A percentile compares a stretch with the other conserved stretches of the same genome.
phyloP scores from a whole-genome alignment of 306 rosid genomes.

The Cucurbita argyrosperma region DNA sequence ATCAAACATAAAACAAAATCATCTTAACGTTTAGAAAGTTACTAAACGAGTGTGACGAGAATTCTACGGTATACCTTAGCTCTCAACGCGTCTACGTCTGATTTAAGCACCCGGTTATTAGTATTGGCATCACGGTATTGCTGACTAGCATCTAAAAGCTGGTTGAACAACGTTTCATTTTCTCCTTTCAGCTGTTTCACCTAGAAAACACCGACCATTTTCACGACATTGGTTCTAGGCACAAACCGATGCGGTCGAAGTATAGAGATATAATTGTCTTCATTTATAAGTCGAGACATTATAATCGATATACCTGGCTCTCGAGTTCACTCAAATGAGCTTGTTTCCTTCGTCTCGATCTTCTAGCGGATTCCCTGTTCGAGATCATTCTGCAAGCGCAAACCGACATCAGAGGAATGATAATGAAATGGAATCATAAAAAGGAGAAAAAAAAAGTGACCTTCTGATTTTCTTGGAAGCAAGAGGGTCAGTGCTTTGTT shows the following conservation, averaged over 20 bases:
- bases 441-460: constrained; percentile 7
- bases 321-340: constrained; percentile 57
- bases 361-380: constrained; percentile 70
- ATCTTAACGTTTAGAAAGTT: not conserved
- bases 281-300: not conserved
- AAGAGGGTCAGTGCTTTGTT: constrained; percentile 40
- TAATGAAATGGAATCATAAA: not conserved
- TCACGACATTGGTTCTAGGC: too few relatives aligned
- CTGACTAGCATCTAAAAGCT: constrained; percentile 43
- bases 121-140: constrained; percentile 67
- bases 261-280: too few relatives aligned
- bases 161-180: constrained; percentile 42
- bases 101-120: constrained; percentile 60
- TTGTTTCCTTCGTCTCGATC: constrained; percentile 79
- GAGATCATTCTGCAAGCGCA: constrained; percentile 51
- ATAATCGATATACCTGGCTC: constrained; percentile 30
- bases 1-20: not conserved
- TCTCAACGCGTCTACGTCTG: constrained; percentile 83
- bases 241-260: too few relatives aligned
- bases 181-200: constrained; percentile 51
- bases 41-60: too few relatives aligned
- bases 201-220: constrained; percentile 17
- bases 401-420: not conserved
- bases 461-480: constrained; percentile 52
- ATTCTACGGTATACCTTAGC: constrained; percentile 44